Base-by-base conservation (phyloP, 805 yeast species). In the Torulaspora delbrueckii region DNA sequence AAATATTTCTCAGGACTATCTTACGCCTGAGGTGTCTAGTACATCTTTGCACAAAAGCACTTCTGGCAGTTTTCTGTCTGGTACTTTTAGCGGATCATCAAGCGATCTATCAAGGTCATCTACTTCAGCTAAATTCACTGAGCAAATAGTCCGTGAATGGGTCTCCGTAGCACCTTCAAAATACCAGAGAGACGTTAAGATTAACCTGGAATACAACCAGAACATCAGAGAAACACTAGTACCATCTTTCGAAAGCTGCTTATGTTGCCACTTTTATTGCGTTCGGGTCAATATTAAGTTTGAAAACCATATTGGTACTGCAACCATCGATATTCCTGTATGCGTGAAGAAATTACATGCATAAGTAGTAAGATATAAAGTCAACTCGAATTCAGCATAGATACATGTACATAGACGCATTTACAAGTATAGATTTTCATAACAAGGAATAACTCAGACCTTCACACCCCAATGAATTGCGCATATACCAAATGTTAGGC, bases 381-480 rank as follows among this genome's bases (percentile, higher is more conserved):
- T 37, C 33, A 32, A 32, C 32, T 32, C n/a, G 18, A 39, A 24
- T 26, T 33, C 13, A 22, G 24, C 31, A 24, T 10, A 32, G 37
- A 40, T 36, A 33, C 43, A 40, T 27, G 45, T 34, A 37, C 40
- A 14, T 37, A 40, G 37, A 36, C 23, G 36, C 38, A 40, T 27
- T 26, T 33, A 41, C 18, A 42, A 37, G 35, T 19, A 33, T 32
- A 34, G 26, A 22, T 25, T 16, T 24, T 41, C 23, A 34, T 13
- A 12, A 7, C 13, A 14, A 16, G 19, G 9, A 16, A 5, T 13
- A 13, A 13, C 16, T 69, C 71, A 88, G 53, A 87, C 74, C 69
- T 93, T 93, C 45, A 93, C 86, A 58, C 98, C 99, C 66, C 89
- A 80, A 63, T 93, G 99, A 54, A 93, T 89, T 42, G 96, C 91